Conservation (phyloP, 2,329 filamentous ascomycete genomes). For the Aureobasidium mangrovei region DNA sequence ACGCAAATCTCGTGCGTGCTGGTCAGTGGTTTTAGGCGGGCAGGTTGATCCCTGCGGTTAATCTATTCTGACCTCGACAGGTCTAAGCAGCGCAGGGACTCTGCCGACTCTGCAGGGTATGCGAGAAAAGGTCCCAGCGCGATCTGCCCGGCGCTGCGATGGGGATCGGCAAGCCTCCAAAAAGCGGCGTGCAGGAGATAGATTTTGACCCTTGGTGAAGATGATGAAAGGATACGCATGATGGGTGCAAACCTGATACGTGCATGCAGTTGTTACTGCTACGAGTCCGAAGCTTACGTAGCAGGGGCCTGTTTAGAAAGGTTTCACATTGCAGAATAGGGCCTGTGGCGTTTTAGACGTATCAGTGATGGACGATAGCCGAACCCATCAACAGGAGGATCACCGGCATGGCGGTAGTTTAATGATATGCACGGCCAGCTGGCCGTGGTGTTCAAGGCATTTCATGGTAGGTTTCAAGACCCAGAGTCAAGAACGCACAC, state of each 20-base stretch:
- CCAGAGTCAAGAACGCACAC: neutral
- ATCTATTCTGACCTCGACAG: constrained; percentile 16
- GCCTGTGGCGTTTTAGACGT: constrained; percentile 13
- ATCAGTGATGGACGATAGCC: constrained; percentile 14
- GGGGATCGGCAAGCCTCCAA: constrained; percentile 15
- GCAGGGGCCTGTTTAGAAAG: constrained; percentile 1
- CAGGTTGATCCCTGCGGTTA: constrained; percentile 16
- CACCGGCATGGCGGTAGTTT: constrained; percentile 12
- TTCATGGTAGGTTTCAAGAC: constrained; percentile 9
- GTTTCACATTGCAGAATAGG: constrained; percentile 9
- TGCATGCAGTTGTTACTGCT: constrained; percentile 10
- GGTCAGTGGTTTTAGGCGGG: constrained; percentile 15
- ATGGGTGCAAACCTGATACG: constrained; percentile 8
- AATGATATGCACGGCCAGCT: constrained; percentile 12
- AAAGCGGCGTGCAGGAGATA: constrained; percentile 14
- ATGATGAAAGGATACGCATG: constrained; percentile 13
- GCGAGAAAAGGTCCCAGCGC: constrained; percentile 11
- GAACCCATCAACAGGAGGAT: constrained; percentile 12
- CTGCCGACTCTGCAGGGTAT: constrained; percentile 9
- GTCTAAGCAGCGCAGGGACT: constrained; percentile 14
- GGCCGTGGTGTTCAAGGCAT: constrained; percentile 1
- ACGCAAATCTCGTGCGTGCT: constrained; percentile 16
- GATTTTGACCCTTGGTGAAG: neutral
- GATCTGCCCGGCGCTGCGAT: constrained; percentile 18
- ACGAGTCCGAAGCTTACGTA: constrained; percentile 9